Evolutionary conservation across 2,329 filamentous ascomycete species (phyloP), one percentile per base, ranked within the genome.

Genomic region (Venturia nashicola): DNA sequence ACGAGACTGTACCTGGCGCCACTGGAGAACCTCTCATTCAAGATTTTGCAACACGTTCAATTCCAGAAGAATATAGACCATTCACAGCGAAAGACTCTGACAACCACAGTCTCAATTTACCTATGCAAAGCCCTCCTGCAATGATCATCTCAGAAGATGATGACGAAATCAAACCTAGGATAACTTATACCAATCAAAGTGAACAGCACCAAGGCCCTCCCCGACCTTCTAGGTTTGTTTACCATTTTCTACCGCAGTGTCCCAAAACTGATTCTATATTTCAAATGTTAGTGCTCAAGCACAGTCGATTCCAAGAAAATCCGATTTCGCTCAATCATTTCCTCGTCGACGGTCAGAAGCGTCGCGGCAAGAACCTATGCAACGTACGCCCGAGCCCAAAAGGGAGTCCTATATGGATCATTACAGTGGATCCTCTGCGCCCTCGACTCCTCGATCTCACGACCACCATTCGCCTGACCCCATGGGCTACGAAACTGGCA

Each of bases 381-480:
- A 57, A 9, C 51, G 32, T n/a, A 57, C 32, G 9, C 51, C 51
- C 8, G 27, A 57, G 51, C 51, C 51, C 12, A 18, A n/a, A 23
- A 36, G 32, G 18, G 51, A 57, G 18, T 3, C 32, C 3, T 12
- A 34, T n/a, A 2, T 57, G 32, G 51, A 57, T 18, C 32, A 36
- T 6, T 39, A n/a, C 32, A 57, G 27, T 36, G 32, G 16, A 8
- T 57, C 62, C 8, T 60, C 62, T 18, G 46, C 63, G 5, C 36
- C 42, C 23, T 64, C 63, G 12, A 64, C 63, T 20, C 63, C 63
- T 40, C 23, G 54, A 34, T 61, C 55, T 23, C 51, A 39, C 1
- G 39, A 61, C 39, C 61, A 27, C 36, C 66, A 73, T 65, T 74
- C 72, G 43, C 69, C 67, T 16, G 71, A 72, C 1, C 75, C 73